A percentile compares a stretch with the other conserved stretches of the same genome.
These are phyloP conservation scores for Aquilaria malaccensis DNA, from an alignment of 345 rosid genomes.

Conservation along the genomic window DNA sequence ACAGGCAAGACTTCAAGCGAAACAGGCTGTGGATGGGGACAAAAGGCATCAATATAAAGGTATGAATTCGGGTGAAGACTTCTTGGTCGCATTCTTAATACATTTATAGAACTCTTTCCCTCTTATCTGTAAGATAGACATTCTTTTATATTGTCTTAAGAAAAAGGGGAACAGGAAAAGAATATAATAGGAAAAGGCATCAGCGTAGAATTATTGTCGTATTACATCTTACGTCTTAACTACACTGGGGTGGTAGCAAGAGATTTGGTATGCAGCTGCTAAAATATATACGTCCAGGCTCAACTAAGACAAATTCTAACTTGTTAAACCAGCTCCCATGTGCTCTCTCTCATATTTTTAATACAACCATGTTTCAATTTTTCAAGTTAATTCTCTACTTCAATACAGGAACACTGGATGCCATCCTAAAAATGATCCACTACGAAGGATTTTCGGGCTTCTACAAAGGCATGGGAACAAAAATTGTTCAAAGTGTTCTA, in stretches of 20 bases:
- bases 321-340: background rate
- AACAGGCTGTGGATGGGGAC: slow-evolving; percentile 63
- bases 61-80: slow-evolving; percentile 14
- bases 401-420: slow-evolving; percentile 65
- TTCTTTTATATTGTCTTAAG: too few species aligned
- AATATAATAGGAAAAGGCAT: too few species aligned
- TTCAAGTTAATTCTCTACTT: background rate
- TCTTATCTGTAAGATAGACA: too few species aligned
- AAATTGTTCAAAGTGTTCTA: slow-evolving; percentile 83
- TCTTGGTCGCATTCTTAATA: background rate
- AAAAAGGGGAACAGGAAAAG: too few species aligned
- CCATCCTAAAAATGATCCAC: slow-evolving; percentile 76
- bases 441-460: slow-evolving; percentile 80
- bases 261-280: too few species aligned
- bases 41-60: slow-evolving; percentile 83
- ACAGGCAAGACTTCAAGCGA: slow-evolving; percentile 92
- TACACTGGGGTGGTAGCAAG: too few species aligned
- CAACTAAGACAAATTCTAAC: too few species aligned
- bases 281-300: too few species aligned
- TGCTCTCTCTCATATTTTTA: background rate
- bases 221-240: too few species aligned
- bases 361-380: background rate
- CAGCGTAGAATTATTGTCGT: too few species aligned
- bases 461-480: slow-evolving; percentile 96
- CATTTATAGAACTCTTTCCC: too few species aligned